Conservation (phyloP, 2,329 filamentous ascomycete genomes). For the Colletotrichum somersetense region DNA sequence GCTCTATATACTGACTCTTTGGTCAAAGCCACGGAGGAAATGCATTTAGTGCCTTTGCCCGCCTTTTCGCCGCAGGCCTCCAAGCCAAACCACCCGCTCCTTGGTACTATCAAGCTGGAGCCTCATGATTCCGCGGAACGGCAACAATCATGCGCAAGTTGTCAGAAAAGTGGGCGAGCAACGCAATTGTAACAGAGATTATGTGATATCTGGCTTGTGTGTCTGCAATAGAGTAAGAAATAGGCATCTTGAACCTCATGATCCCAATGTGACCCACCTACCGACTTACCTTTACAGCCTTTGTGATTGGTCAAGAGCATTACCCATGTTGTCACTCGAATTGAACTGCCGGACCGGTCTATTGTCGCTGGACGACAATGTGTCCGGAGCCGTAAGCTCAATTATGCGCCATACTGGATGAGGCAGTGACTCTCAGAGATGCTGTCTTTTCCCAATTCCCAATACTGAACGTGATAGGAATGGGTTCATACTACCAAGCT, state of each 20-base stretch:
- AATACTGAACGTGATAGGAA: neutral
- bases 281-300: constrained; percentile 12
- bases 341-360: neutral
- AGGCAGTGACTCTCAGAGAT: too few relatives aligned
- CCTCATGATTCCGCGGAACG: neutral
- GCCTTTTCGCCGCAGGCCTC: neutral
- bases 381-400: neutral
- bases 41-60: neutral
- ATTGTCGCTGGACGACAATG: neutral
- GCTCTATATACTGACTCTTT: neutral
- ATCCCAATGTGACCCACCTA: neutral
- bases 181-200: neutral
- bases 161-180: neutral
- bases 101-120: neutral
- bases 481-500: neutral
- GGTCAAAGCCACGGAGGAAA: neutral
- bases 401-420: neutral
- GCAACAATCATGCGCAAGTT: neutral
- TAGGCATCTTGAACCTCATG: neutral
- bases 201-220: too few relatives aligned
- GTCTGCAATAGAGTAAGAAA: neutral
- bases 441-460: neutral
- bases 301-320: constrained; percentile 13
- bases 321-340: constrained; percentile 8
- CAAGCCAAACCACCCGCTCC: neutral